phyloP scores from a whole-genome alignment of 2,329 filamentous ascomycete species.

The Lachnellula suecica region DNA sequence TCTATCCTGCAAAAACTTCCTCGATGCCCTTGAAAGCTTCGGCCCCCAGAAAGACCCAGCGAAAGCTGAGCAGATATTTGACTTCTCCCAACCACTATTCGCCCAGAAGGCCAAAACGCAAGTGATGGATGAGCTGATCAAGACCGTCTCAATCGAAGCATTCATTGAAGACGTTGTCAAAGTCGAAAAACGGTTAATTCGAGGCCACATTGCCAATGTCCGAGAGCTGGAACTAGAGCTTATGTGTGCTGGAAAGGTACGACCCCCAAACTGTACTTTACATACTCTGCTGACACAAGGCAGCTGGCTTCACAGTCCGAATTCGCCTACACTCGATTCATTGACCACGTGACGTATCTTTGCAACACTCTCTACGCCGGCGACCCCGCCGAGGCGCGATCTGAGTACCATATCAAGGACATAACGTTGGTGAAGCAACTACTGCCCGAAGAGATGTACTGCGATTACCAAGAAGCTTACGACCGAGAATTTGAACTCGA shows the following conservation, averaged over 20 bases:
- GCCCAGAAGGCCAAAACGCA: constrained; percentile 14
- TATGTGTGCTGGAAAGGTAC: constrained; percentile 25
- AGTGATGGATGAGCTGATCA: constrained; percentile 24
- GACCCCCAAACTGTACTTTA: neutral
- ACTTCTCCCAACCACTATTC: constrained; percentile 17
- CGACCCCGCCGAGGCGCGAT: constrained; percentile 6
- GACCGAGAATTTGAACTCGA: constrained; percentile 3
- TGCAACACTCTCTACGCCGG: constrained; percentile 21
- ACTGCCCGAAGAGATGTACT: constrained; percentile 20
- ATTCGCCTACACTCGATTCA: constrained; percentile 15
- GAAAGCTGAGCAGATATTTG: neutral
- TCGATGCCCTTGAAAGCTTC: constrained; percentile 23
- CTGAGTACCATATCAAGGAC: constrained; percentile 17
- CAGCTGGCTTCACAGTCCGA: constrained; percentile 23
- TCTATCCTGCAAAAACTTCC: constrained; percentile 18
- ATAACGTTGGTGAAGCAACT: constrained; percentile 20
- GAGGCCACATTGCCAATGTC: constrained; percentile 17
- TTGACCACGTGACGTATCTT: constrained; percentile 15
- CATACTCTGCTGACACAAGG: neutral
- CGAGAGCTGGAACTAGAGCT: constrained; percentile 25
- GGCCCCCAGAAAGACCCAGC: neutral
- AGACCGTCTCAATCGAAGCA: constrained; percentile 16
- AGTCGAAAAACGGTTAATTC: constrained; percentile 16
- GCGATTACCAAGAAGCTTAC: constrained; percentile 8
- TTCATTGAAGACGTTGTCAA: constrained; percentile 22